These are phyloP conservation scores for Pythium aquatile DNA, from an alignment of 352 stramenopile species.

Conservation along the genomic window DNA sequence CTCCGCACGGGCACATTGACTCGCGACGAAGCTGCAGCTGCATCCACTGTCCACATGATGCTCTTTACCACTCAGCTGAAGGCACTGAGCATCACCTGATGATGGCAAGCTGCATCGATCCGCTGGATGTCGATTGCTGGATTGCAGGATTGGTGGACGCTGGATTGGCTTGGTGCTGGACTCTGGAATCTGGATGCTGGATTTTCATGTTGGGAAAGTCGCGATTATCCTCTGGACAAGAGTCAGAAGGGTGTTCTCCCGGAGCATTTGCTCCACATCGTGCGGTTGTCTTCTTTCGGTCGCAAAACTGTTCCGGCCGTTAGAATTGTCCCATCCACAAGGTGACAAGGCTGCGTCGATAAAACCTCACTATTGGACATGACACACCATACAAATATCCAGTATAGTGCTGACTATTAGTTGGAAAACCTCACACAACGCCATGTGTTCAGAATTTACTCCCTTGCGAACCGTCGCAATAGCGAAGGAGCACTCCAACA, in stretches of 20 bases:
- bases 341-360: neutral
- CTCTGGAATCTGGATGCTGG: neutral
- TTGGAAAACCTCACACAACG: constrained; percentile 18
- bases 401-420: constrained; percentile 25
- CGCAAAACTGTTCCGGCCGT: neutral
- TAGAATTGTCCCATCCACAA: neutral
- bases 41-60: neutral
- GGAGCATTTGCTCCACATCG: neutral
- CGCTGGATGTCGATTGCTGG: neutral
- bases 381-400: constrained; percentile 1
- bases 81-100: neutral
- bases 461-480: constrained; percentile 5
- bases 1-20: neutral
- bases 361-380: constrained; percentile 10
- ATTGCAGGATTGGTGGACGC: neutral
- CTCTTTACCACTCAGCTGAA: neutral
- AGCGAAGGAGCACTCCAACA: constrained; percentile 11
- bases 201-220: neutral
- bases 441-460: constrained; percentile 15
- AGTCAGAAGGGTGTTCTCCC: neutral
- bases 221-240: neutral
- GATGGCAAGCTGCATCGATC: neutral
- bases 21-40: neutral
- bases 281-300: neutral
- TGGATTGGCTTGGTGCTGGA: neutral